A percentile compares a stretch with the other conserved stretches of the same genome.
These are phyloP conservation scores for Xerocomus minutiporus DNA, from an alignment of 1,284 basidiomycete genomes.

Conservation along the genomic window DNA sequence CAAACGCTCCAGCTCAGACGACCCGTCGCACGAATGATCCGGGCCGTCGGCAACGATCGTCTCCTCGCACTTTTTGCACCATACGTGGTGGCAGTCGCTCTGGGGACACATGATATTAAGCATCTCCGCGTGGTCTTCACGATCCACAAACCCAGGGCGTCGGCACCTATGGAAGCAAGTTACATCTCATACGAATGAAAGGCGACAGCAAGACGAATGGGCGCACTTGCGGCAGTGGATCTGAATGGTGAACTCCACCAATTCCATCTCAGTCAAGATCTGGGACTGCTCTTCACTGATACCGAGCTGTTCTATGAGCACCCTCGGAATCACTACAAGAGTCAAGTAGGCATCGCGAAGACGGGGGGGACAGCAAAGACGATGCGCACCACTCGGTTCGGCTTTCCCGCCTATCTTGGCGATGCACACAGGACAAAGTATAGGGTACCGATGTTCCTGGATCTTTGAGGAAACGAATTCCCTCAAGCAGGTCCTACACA, in stretches of 20 bases:
- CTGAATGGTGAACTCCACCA: slow-evolving; percentile 48
- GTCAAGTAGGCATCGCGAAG: background rate
- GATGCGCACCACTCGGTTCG: slow-evolving; percentile 39
- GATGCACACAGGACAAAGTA: slow-evolving; percentile 56
- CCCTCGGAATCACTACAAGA: slow-evolving; percentile 39
- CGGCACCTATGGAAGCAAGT: slow-evolving; percentile 37
- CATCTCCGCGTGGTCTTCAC: slow-evolving; percentile 41
- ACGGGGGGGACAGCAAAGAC: background rate
- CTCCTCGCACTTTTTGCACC: slow-evolving; percentile 56
- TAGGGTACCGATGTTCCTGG: slow-evolving; percentile 52
- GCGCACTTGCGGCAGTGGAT: slow-evolving; percentile 35
- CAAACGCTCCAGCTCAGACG: slow-evolving; percentile 47
- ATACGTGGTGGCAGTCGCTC: slow-evolving; percentile 41
- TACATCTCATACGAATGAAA: background rate
- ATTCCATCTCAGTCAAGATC: slow-evolving; percentile 51
- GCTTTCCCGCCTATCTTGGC: slow-evolving; percentile 19
- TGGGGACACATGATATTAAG: slow-evolving; percentile 44
- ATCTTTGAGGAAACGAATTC: slow-evolving; percentile 45
- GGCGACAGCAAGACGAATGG: background rate
- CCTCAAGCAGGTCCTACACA: slow-evolving; percentile 53
- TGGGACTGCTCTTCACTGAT: slow-evolving; percentile 45
- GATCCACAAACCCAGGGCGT: slow-evolving; percentile 46
- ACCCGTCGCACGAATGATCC: slow-evolving; percentile 55
- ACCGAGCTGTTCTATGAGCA: slow-evolving; percentile 44
- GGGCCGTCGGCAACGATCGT: slow-evolving; percentile 37